A percentile compares a stretch with the other conserved stretches of the same genome.
phyloP scores from a whole-genome alignment of 306 rosid species.

The Ziziphus jujuba region DNA sequence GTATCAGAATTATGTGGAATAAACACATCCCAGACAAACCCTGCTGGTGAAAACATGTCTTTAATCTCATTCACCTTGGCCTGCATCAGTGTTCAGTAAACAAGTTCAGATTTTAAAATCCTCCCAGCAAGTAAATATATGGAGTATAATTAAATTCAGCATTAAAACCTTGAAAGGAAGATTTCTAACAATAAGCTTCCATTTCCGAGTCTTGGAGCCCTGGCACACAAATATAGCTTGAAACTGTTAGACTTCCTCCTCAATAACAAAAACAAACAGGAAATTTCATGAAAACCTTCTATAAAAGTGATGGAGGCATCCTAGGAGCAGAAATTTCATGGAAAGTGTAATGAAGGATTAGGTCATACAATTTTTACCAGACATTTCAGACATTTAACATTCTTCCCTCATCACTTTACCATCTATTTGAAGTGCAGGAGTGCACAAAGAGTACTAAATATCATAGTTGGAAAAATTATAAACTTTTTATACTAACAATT shows the following conservation, averaged over 20 bases:
- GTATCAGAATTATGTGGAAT: slow-evolving; percentile 73
- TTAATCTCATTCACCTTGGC: slow-evolving; percentile 63
- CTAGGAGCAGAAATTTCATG: too few relatives aligned
- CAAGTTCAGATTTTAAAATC: slow-evolving; percentile 28
- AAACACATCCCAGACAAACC: slow-evolving; percentile 87
- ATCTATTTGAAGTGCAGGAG: neutral
- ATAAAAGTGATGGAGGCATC: too few relatives aligned
- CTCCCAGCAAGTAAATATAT: slow-evolving; percentile 15
- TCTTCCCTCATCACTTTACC: neutral
- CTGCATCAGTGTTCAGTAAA: slow-evolving; percentile 50
- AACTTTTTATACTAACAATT: neutral
- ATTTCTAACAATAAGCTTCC: slow-evolving; percentile 91
- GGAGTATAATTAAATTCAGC: slow-evolving; percentile 8
- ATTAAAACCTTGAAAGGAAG: slow-evolving; percentile 86
- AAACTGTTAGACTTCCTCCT: slow-evolving; percentile 18
- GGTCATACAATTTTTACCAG: neutral
- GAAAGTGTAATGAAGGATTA: too few relatives aligned
- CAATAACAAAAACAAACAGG: too few relatives aligned
- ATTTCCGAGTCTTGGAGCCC: slow-evolving; percentile 95
- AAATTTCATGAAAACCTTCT: too few relatives aligned
- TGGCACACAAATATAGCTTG: slow-evolving; percentile 35
- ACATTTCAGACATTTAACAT: neutral
- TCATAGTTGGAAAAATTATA: neutral
- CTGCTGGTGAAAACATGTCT: slow-evolving; percentile 64
- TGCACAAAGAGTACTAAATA: neutral